Conservation (phyloP, 768 basidiomycete genomes). For the Saitozyma podzolica region DNA sequence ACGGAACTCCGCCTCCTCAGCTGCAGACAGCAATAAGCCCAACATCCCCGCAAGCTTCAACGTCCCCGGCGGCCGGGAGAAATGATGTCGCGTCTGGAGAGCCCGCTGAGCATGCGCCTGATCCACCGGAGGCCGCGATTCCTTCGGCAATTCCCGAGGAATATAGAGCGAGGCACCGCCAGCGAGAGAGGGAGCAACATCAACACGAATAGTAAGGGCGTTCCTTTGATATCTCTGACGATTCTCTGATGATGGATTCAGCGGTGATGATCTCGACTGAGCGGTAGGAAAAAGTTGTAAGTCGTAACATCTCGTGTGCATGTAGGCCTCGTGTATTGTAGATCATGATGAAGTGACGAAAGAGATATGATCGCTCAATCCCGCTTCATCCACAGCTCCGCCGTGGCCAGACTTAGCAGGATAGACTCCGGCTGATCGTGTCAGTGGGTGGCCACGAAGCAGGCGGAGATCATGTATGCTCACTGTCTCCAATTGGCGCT, state of each 20-base stretch:
- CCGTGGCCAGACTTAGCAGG: slow-evolving; percentile 34
- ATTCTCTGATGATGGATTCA: slow-evolving; percentile 1
- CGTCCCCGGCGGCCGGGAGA: too few species aligned
- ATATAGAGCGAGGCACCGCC: slow-evolving; percentile 35
- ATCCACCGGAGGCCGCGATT: slow-evolving; percentile 7
- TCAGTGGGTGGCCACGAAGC: not conserved
- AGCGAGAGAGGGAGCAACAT: slow-evolving; percentile 25
- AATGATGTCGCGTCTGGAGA: too few species aligned
- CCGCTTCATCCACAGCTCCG: slow-evolving; percentile 24
- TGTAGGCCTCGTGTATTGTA: too few species aligned
- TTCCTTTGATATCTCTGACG: not conserved
- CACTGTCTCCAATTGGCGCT: slow-evolving; percentile 25
- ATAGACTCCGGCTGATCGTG: slow-evolving; percentile 27
- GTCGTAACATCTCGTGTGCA: too few species aligned
- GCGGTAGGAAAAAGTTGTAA: not conserved
- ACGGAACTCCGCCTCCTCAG: too few species aligned
- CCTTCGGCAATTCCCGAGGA: slow-evolving; percentile 39
- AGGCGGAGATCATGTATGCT: slow-evolving; percentile 5
- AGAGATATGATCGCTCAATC: too few species aligned
- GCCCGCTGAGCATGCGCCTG: not conserved
- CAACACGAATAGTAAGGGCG: not conserved
- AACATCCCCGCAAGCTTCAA: too few species aligned
- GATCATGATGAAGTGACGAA: too few species aligned
- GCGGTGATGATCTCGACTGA: slow-evolving; percentile 13
- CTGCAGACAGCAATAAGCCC: too few species aligned